Percentiles rank a stretch among this genome's conserved stretches.
These are phyloP conservation scores for Actinomortierella ambigua DNA, from an alignment of 371 early-diverging fungal species.

Conservation along the genomic window DNA sequence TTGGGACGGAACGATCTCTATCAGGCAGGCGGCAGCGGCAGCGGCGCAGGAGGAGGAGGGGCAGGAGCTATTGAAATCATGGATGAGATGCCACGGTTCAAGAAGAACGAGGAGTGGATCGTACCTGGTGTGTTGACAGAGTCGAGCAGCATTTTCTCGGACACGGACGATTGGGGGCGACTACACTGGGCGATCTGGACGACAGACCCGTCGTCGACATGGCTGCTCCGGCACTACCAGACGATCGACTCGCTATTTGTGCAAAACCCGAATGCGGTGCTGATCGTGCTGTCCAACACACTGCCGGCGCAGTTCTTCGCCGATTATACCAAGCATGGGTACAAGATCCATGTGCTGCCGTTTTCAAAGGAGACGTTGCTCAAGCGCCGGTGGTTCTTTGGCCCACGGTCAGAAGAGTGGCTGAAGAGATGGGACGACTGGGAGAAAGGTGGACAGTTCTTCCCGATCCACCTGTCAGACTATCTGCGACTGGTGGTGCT, in stretches of 20 bases:
- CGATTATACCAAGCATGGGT: slow-evolving; percentile 60
- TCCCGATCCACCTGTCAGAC: slow-evolving; percentile 66
- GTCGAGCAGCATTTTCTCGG: slow-evolving; percentile 60
- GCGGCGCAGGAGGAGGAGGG: no score
- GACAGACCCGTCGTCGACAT: slow-evolving; percentile 58
- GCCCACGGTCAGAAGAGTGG: slow-evolving; percentile 67
- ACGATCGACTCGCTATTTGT: slow-evolving; percentile 68
- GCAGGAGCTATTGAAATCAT: slow-evolving; percentile 35
- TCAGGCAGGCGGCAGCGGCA: slow-evolving; percentile 4
- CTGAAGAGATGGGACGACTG: slow-evolving; percentile 61
- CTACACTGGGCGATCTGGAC: slow-evolving; percentile 75
- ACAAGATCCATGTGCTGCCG: slow-evolving; percentile 62
- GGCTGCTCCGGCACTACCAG: slow-evolving; percentile 67
- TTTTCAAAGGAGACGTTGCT: slow-evolving; percentile 62
- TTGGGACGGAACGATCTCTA: slow-evolving; percentile 18
- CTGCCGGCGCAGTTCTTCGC: slow-evolving; percentile 58
- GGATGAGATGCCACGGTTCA: slow-evolving; percentile 48
- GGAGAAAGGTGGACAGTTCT: slow-evolving; percentile 55
- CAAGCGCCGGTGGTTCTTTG: slow-evolving; percentile 66
- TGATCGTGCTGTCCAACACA: slow-evolving; percentile 66
- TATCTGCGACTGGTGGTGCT: slow-evolving; percentile 60
- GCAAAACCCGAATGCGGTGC: slow-evolving; percentile 65
- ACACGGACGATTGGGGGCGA: slow-evolving; percentile 61
- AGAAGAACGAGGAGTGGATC: slow-evolving; percentile 64
- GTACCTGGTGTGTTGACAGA: slow-evolving; percentile 58